phyloP scores from a whole-genome alignment of 768 basidiomycete species.

The Boletellus sp. region DNA sequence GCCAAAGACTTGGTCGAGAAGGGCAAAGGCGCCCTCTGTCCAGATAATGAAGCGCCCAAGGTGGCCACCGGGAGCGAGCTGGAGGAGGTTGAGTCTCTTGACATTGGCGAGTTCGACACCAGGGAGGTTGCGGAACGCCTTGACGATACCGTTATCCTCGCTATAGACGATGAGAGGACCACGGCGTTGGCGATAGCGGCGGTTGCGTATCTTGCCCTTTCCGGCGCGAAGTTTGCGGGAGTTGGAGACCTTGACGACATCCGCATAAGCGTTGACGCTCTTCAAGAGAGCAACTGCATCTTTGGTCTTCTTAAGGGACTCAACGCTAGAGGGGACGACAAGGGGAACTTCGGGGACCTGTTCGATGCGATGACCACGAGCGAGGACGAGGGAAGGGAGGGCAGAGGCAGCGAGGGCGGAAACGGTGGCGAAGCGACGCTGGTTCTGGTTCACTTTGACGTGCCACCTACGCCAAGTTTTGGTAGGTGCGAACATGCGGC shows the following conservation, averaged over 20 bases:
- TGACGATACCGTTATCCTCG: conserved; percentile 95
- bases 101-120: conserved; percentile 98
- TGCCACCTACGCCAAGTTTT: conserved; percentile 99
- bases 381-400: conserved; percentile 92
- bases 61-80: conserved; percentile 99
- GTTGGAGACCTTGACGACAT: conserved; percentile 96
- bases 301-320: conserved; percentile 94
- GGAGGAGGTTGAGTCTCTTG: conserved; percentile 90
- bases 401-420: conserved; percentile 98
- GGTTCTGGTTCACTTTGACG: conserved; percentile 99
- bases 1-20: conserved; percentile 94
- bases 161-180: conserved; percentile 97
- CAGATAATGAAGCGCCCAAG: conserved; percentile 99
- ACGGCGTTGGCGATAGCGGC: conserved; percentile 93
- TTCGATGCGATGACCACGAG: conserved; percentile 98
- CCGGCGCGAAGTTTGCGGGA: conserved; percentile 96
- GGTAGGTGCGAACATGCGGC: conserved; percentile 99
- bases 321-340: conserved; percentile 73
- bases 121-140: conserved; percentile 98
- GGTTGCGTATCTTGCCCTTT: conserved; percentile 96
- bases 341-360: conserved; percentile 94
- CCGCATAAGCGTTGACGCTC: conserved; percentile 80
- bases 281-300: conserved; percentile 94
- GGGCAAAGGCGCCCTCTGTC: conserved; percentile 91
- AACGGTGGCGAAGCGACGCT: conserved; percentile 95